These are phyloP conservation scores for Bryum argenteum DNA, from an alignment of 225 moss, liverwort and hornwort genomes.

Conservation along the genomic window DNA sequence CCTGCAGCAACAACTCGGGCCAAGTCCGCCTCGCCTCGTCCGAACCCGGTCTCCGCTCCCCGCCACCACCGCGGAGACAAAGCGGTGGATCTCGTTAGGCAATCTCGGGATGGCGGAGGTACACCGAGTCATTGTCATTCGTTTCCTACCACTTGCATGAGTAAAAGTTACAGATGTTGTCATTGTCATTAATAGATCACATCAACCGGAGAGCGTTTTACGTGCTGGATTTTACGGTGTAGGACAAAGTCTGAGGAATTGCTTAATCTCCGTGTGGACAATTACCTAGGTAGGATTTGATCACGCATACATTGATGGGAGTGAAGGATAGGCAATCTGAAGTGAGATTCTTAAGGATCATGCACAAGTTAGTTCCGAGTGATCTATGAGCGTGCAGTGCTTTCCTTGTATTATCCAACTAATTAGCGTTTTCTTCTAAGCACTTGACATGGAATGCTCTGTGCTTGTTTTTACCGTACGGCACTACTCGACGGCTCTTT, in stretches of 20 bases:
- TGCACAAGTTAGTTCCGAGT: background rate
- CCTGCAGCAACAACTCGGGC: conserved; percentile 51
- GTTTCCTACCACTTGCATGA: background rate
- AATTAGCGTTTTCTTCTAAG: too few relatives aligned
- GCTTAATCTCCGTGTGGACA: too few relatives aligned
- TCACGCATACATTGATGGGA: background rate
- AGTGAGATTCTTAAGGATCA: background rate
- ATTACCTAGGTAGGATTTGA: too few relatives aligned
- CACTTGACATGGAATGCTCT: too few relatives aligned
- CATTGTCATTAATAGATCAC: conserved; percentile 12
- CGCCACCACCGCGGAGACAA: conserved; percentile 45
- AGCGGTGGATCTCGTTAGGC: conserved; percentile 63
- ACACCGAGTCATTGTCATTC: background rate
- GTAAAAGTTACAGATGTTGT: background rate
- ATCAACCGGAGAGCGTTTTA: background rate
- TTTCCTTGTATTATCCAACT: too few relatives aligned
- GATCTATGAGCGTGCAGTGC: background rate
- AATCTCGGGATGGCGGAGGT: conserved; percentile 68
- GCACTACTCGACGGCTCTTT: too few relatives aligned
- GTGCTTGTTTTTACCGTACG: too few relatives aligned
- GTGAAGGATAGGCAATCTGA: background rate
- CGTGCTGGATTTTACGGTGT: background rate
- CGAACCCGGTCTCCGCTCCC: too few relatives aligned
- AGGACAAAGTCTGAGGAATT: too few relatives aligned
- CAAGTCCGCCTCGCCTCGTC: conserved; percentile 83